phyloP scores from a whole-genome alignment of 495 filamentous ascomycete genomes.

The Aspergillus carlsbadensis region DNA sequence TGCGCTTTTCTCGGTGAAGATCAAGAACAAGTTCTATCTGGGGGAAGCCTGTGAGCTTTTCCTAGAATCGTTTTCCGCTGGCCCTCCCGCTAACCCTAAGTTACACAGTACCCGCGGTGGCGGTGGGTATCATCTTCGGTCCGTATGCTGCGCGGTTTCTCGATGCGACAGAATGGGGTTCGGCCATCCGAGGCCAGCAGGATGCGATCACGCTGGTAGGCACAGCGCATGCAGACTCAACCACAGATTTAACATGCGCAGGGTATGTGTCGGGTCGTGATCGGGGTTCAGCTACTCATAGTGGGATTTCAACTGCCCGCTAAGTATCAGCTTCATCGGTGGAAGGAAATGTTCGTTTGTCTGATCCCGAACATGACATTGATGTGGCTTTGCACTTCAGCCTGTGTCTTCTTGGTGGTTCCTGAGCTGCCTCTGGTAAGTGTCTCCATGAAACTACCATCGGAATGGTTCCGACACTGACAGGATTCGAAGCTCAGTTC shows the following conservation, averaged over 20 bases:
- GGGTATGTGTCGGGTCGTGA: constrained; percentile 11
- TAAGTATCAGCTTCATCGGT: constrained; percentile 6
- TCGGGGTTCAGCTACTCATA: constrained; percentile 11
- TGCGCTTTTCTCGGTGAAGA: constrained; percentile 7
- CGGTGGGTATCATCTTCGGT: constrained; percentile 5
- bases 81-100: not conserved
- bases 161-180: constrained; percentile 11
- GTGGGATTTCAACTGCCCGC: constrained; percentile 11
- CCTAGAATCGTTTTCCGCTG: not conserved
- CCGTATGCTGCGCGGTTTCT: constrained; percentile 3
- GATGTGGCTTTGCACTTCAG: constrained; percentile 13
- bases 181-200: constrained; percentile 5
- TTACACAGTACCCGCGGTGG: constrained; percentile 6
- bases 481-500: constrained; percentile 6
- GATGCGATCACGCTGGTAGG: constrained; percentile 8
- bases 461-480: too few species aligned
- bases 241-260: not conserved
- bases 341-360: constrained; percentile 15
- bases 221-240: too few species aligned
- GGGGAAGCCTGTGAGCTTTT: constrained; percentile 5
- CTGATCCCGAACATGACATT: constrained; percentile 11
- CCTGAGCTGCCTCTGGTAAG: constrained; percentile 1
- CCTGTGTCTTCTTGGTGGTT: constrained; percentile 3
- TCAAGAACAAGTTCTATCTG: constrained; percentile 7
- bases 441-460: too few species aligned